phyloP scores from a whole-genome alignment of 2,329 filamentous ascomycete species.

The Allantophomopsis cytisporea region DNA sequence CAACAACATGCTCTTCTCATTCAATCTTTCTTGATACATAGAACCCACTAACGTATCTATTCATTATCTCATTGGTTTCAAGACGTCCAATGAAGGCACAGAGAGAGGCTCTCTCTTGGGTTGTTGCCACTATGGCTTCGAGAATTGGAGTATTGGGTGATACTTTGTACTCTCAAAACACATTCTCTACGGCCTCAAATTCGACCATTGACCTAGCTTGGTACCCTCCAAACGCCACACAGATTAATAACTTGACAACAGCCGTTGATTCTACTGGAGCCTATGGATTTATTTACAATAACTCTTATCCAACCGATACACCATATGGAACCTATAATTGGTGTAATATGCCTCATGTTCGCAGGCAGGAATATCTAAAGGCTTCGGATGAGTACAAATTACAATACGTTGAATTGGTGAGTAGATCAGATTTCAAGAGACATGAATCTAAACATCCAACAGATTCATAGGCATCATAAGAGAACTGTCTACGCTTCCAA shows the following conservation, averaged over 20 bases:
- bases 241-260: slow-evolving; percentile 45
- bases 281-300: slow-evolving; percentile 64
- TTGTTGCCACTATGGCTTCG: too few relatives aligned
- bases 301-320: slow-evolving; percentile 39
- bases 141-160: too few relatives aligned
- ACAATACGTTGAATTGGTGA: slow-evolving; percentile 62
- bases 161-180: too few relatives aligned
- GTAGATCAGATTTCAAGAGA: slow-evolving; percentile 11
- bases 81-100: too few relatives aligned
- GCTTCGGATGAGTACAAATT: slow-evolving; percentile 44
- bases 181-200: background rate
- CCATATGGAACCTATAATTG: slow-evolving; percentile 59
- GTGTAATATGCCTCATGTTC: slow-evolving; percentile 84
- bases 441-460: background rate
- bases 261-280: slow-evolving; percentile 46
- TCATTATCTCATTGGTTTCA: too few relatives aligned
- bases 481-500: slow-evolving; percentile 66
- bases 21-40: too few relatives aligned
- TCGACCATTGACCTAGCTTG: slow-evolving; percentile 24
- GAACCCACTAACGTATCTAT: too few relatives aligned
- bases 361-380: slow-evolving; percentile 46
- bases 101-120: too few relatives aligned
- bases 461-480: slow-evolving; percentile 68
- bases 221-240: slow-evolving; percentile 39
- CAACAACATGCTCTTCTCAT: too few relatives aligned